Conservation (phyloP, 495 filamentous ascomycete species). For the Terfezia boudieri region DNA sequence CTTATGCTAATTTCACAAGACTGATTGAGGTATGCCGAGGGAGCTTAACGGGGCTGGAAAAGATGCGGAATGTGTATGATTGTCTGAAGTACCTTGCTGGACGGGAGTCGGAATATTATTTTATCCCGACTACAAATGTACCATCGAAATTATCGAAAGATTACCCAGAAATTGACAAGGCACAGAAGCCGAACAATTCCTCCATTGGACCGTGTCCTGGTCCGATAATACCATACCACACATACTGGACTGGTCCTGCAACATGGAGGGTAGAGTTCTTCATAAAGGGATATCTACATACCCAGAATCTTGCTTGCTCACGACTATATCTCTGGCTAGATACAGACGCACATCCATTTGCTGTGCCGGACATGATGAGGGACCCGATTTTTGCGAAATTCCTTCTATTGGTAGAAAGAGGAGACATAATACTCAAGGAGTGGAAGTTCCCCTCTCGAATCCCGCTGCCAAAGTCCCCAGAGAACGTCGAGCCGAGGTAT, state of each 20-base stretch:
- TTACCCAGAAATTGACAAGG: slow-evolving; percentile 17
- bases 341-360: slow-evolving; percentile 26
- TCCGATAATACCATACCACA: slow-evolving; percentile 33
- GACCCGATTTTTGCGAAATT: slow-evolving; percentile 31
- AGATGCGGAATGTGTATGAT: slow-evolving; percentile 32
- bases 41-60: slow-evolving; percentile 26
- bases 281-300: slow-evolving; percentile 34
- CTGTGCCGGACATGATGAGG: slow-evolving; percentile 27
- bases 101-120: slow-evolving; percentile 27
- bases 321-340: slow-evolving; percentile 33
- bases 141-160: slow-evolving; percentile 10
- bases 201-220: slow-evolving; percentile 28
- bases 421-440: slow-evolving; percentile 29
- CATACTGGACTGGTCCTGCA: slow-evolving; percentile 35
- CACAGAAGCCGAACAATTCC: slow-evolving; percentile 10
- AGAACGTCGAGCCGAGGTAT: slow-evolving; percentile 3
- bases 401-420: slow-evolving; percentile 30
- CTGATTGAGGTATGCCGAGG: slow-evolving; percentile 31
- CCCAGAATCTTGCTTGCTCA: slow-evolving; percentile 33
- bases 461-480: slow-evolving; percentile 24
- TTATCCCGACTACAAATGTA: slow-evolving; percentile 22
- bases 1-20: slow-evolving; percentile 27
- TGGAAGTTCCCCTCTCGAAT: slow-evolving; percentile 34
- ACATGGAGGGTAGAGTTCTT: slow-evolving; percentile 37
- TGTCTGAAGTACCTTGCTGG: slow-evolving; percentile 29